A percentile compares a stretch with the other conserved stretches of the same genome.
phyloP scores from a whole-genome alignment of 2,329 filamentous ascomycete species.

The Pseudogymnoascus sp. region DNA sequence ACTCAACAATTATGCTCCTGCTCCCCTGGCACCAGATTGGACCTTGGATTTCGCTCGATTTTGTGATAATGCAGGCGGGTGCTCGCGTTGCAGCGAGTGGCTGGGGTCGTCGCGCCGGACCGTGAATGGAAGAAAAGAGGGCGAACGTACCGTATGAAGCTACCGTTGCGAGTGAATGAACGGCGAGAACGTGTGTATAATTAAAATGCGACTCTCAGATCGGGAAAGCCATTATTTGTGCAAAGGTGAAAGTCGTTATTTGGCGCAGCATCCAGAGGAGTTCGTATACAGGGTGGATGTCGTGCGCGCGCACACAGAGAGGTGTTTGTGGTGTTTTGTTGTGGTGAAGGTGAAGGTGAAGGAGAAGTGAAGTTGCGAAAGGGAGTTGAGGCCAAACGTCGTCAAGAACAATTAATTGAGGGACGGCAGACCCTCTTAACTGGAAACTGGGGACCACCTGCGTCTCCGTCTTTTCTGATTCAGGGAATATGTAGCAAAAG shows the following conservation, averaged over 20 bases:
- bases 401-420: not conserved
- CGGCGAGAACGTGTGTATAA: not conserved
- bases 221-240: not conserved
- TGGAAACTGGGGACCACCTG: not conserved
- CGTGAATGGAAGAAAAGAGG: not conserved
- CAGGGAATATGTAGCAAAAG: not conserved
- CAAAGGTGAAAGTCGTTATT: not conserved
- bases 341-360: not conserved
- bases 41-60: not conserved
- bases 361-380: not conserved
- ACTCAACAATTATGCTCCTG: not conserved
- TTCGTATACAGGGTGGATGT: not conserved
- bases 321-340: not conserved
- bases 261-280: not conserved
- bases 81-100: not conserved
- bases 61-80: not conserved
- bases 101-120: not conserved
- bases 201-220: not conserved
- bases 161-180: constrained; percentile 1
- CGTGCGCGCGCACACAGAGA: not conserved
- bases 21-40: not conserved
- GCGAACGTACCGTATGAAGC: constrained; percentile 1
- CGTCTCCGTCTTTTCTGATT: not conserved
- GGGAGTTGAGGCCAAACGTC: constrained; percentile 3
- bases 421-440: constrained; percentile 2